Evolutionary conservation across 306 rosid genomes (phyloP), one percentile per base, ranked within the genome.

Genomic region (Ammopiptanthus mongolicus): DNA sequence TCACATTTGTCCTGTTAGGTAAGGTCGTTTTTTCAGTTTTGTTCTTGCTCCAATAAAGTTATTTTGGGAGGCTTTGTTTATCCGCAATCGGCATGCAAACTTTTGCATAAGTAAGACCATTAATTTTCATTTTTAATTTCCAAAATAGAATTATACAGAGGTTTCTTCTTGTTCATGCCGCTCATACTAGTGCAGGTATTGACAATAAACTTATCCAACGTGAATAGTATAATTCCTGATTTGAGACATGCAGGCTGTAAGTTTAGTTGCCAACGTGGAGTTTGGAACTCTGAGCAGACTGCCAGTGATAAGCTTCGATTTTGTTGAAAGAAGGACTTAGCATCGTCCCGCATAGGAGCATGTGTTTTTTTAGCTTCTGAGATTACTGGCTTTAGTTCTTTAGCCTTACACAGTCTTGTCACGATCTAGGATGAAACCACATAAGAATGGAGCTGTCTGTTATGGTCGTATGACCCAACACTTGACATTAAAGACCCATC

Each of bases 31-130:
- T 13, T 51, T 47, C n/a, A 23, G 12, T 29, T 73, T 63, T 77
- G 80, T 39, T 64, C 73, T 53, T 77, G 58, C 44, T 65, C 9
- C 76, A 68, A 61, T 73, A 48, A 77, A 69, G 76, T 67, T 19
- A 8, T 42, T 39, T 42, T 39, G 41, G 39, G 10, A 23, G 65
- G 34, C 5, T 3, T 29, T n/a, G 65, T 59, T 31, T 65, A 7
- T 65, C 17, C 8, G 23, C 33, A 19, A 7, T 65, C 17, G n/a
- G 23, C 33, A 19, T 10, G 14, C 53, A 41, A 65, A 21, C 10
- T 17, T 4, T 25, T 25, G 3, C 28, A 25, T 25, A 25, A 25
- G 28, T n/a, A 63, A 36, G 48, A 34, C 8, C 8, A 8, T 22
- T 11, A 5, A 0, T 34, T 21, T 8, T 36, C 44, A 8, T 18